Conservation (phyloP, 306 rosid species). For the Echinosophora koreensis region DNA sequence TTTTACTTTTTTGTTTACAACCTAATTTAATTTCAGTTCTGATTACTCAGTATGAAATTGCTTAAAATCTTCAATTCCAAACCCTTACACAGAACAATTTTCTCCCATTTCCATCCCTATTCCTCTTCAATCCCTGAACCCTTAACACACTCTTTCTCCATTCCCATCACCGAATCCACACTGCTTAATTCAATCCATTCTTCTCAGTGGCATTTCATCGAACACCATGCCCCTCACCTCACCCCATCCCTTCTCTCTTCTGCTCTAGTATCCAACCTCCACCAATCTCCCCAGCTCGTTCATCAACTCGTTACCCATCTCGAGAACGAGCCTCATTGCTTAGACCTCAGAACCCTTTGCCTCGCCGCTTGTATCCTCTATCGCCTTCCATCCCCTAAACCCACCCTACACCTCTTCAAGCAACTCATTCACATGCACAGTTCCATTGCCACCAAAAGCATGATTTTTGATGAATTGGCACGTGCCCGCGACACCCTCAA, state of each 20-base stretch:
- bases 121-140: constrained; percentile 41
- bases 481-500: constrained; percentile 51
- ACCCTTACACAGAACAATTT: constrained; percentile 26
- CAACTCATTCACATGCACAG: constrained; percentile 43
- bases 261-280: constrained; percentile 56
- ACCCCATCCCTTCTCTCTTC: constrained; percentile 62
- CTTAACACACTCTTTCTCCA: constrained; percentile 33
- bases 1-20: too few species aligned
- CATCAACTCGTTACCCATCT: constrained; percentile 57
- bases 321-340: constrained; percentile 39
- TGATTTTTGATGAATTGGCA: constrained; percentile 54
- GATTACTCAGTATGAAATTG: constrained; percentile 39
- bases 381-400: constrained; percentile 67
- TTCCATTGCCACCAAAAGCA: constrained; percentile 33
- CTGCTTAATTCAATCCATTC: constrained; percentile 57
- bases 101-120: constrained; percentile 27
- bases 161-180: constrained; percentile 44
- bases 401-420: constrained; percentile 57
- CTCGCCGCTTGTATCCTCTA: constrained; percentile 66
- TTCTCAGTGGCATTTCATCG: constrained; percentile 89
- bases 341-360: constrained; percentile 58
- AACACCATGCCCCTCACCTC: constrained; percentile 60
- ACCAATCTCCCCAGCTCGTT: constrained; percentile 57
- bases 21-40: background rate
- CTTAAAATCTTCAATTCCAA: constrained; percentile 27